A percentile compares a stretch with the other conserved stretches of the same genome.
These are phyloP conservation scores for Cucurbita argyrosperma DNA, from an alignment of 306 rosid species.

Conservation along the genomic window DNA sequence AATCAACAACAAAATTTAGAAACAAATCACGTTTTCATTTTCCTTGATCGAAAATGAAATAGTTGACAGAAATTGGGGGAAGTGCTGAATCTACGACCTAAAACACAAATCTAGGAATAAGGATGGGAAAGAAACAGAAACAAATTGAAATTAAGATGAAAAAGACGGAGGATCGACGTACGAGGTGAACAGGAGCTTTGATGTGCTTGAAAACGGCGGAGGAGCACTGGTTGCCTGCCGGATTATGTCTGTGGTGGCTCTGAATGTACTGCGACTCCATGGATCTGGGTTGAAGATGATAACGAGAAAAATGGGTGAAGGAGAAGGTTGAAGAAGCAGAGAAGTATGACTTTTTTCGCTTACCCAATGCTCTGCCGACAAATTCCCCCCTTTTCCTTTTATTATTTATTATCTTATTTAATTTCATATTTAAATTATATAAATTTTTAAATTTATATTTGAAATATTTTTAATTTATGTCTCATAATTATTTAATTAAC, in stretches of 20 bases:
- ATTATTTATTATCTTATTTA: too few species aligned
- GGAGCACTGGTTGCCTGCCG: slow-evolving; percentile 67
- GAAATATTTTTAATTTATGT: too few species aligned
- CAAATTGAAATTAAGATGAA: background rate
- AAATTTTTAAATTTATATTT: too few species aligned
- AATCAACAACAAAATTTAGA: background rate
- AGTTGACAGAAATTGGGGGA: background rate
- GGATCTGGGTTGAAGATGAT: slow-evolving; percentile 4
- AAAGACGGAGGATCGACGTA: slow-evolving; percentile 11
- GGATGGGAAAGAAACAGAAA: background rate
- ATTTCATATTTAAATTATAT: too few species aligned
- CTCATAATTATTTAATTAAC: too few species aligned
- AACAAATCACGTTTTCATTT: background rate
- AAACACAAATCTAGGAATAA: background rate
- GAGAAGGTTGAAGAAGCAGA: background rate
- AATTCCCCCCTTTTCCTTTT: background rate
- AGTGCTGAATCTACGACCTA: background rate
- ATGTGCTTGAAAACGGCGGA: slow-evolving; percentile 79
- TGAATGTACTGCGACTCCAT: slow-evolving; percentile 68
- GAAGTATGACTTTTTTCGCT: background rate
- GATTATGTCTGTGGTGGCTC: slow-evolving; percentile 73
- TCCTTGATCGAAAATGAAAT: background rate
- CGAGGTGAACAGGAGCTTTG: slow-evolving; percentile 81
- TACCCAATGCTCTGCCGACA: background rate
- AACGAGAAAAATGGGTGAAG: background rate